phyloP scores from a whole-genome alignment of 495 filamentous ascomycete genomes.

The Thermothielavioides terrestris region DNA sequence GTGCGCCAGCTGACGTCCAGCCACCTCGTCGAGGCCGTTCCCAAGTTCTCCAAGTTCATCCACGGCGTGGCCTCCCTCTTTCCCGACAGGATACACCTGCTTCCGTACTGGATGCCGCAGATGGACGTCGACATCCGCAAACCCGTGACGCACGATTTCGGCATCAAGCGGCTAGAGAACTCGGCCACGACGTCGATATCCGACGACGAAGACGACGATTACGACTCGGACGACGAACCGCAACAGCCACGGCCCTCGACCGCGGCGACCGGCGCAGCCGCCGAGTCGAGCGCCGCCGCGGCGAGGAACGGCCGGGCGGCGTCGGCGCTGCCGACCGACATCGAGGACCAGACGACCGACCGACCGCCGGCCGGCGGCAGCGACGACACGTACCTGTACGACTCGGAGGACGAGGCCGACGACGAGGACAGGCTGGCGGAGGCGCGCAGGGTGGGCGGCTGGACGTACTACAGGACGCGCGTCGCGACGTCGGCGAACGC shows the following conservation, averaged over 20 bases:
- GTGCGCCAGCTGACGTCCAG: conserved; percentile 83
- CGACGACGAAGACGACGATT: conserved; percentile 56
- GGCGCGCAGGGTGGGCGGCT: conserved; percentile 61
- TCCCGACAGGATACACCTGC: conserved; percentile 75
- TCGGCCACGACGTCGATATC: conserved; percentile 68
- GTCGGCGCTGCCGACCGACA: conserved; percentile 30
- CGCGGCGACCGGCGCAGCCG: conserved; percentile 16
- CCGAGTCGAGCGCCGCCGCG: conserved; percentile 23
- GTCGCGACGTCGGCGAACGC: conserved; percentile 26
- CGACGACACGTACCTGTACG: conserved; percentile 78
- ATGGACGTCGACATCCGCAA: conserved; percentile 99
- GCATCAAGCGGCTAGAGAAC: conserved; percentile 70
- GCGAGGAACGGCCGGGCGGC: conserved; percentile 38
- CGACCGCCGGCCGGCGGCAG: conserved; percentile 47
- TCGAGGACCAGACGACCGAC: conserved; percentile 39
- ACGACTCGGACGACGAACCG: conserved; percentile 51
- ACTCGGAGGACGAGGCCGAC: conserved; percentile 81
- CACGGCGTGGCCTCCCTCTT: conserved; percentile 85
- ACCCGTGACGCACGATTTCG: conserved; percentile 73
- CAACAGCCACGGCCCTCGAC: conserved; percentile 16
- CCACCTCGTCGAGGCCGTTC: conserved; percentile 94
- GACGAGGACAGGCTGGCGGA: conserved; percentile 61
- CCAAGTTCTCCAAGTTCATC: conserved; percentile 99
- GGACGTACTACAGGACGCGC: conserved; percentile 55
- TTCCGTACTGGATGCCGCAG: conserved; percentile 96